A percentile compares a stretch with the other conserved stretches of the same genome.
phyloP scores from a whole-genome alignment of 2,329 filamentous ascomycete species.

The Cordyceps cicadae region DNA sequence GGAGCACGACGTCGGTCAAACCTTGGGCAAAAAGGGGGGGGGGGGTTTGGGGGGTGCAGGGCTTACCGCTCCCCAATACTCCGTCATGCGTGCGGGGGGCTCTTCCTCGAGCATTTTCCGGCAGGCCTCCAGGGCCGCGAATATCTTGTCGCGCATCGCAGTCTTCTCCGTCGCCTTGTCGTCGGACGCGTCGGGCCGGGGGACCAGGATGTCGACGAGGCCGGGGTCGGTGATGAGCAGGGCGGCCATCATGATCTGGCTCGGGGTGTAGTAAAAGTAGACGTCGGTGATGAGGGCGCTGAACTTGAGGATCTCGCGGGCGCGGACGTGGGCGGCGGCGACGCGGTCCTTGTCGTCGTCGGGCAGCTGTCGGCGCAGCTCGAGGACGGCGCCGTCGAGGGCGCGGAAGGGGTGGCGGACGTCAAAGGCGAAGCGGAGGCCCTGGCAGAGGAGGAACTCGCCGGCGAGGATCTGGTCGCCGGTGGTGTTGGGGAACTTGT shows the following conservation, averaged over 20 bases:
- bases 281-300: constrained; percentile 82
- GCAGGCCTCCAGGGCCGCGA: constrained; percentile 41
- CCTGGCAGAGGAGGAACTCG: constrained; percentile 88
- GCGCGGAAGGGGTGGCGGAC: constrained; percentile 85
- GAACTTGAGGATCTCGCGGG: constrained; percentile 66
- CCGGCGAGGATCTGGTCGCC: constrained; percentile 79
- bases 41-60: too few relatives aligned
- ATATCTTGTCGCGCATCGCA: constrained; percentile 38
- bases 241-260: constrained; percentile 85
- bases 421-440: constrained; percentile 86
- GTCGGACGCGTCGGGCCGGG: constrained; percentile 27
- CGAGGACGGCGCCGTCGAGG: constrained; percentile 78
- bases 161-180: constrained; percentile 17
- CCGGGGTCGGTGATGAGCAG: constrained; percentile 65
- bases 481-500: constrained; percentile 61
- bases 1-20: too few relatives aligned
- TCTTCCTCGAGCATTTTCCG: constrained; percentile 48
- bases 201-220: constrained; percentile 44
- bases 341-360: constrained; percentile 49
- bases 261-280: constrained; percentile 94
- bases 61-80: constrained; percentile 46
- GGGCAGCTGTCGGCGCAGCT: constrained; percentile 60
- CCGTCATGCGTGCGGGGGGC: constrained; percentile 45
- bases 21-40: too few relatives aligned
- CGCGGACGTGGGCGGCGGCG: constrained; percentile 59